phyloP scores from a whole-genome alignment of 2,329 filamentous ascomycete species.

The Fusarium sp. region DNA sequence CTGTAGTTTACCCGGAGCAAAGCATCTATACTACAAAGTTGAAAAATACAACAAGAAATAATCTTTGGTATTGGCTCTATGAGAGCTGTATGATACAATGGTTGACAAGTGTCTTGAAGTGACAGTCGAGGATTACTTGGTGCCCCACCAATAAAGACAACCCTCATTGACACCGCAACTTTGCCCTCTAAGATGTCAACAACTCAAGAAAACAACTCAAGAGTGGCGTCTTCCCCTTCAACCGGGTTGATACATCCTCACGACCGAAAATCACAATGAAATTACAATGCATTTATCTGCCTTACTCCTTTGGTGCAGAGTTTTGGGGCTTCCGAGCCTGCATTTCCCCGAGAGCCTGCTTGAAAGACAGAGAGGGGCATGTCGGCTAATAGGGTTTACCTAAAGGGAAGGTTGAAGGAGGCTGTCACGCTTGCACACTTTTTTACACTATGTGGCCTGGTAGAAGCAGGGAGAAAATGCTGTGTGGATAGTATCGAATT shows the following conservation, averaged over 20 bases:
- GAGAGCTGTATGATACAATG: background rate
- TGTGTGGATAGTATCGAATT: background rate
- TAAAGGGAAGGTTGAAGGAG: too few relatives aligned
- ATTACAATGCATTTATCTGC: background rate
- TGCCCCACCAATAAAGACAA: background rate
- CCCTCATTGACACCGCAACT: background rate
- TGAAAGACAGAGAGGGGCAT: too few relatives aligned
- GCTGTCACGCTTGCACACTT: too few relatives aligned
- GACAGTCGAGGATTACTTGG: background rate
- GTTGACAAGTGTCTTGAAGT: background rate
- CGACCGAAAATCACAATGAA: background rate
- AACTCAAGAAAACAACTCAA: background rate
- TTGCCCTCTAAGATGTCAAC: background rate
- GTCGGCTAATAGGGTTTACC: too few relatives aligned
- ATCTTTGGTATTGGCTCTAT: background rate
- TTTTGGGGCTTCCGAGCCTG: too few relatives aligned
- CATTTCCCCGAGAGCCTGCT: too few relatives aligned
- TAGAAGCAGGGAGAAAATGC: too few relatives aligned
- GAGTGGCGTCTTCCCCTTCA: background rate
- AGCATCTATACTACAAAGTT: background rate
- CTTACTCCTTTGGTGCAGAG: too few relatives aligned
- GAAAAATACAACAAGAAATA: too few relatives aligned
- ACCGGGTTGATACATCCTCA: background rate
- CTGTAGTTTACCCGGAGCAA: background rate
- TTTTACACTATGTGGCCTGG: too few relatives aligned